Percentiles rank a stretch among this genome's conserved stretches.
Evolutionary conservation across 352 stramenopile species (phyloP).

Genomic region (Hyaloperonospora brassicae): DNA sequence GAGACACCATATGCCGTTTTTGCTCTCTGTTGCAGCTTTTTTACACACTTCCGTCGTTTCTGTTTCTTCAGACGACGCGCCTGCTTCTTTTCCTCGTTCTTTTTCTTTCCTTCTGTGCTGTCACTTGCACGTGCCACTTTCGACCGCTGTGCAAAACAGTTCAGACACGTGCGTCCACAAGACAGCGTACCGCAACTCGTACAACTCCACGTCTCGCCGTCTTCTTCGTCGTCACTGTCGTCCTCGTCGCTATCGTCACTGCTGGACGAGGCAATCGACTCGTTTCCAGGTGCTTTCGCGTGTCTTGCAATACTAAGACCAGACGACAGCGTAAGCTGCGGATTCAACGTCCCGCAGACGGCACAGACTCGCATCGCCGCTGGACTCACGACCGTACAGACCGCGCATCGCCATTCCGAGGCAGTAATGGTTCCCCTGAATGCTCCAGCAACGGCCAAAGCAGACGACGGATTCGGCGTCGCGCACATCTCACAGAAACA

Average conservation of each 20-base stretch:
- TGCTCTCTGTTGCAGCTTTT: conserved; percentile 30
- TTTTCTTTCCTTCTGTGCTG: conserved; percentile 24
- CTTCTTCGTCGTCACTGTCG: conserved; percentile 12
- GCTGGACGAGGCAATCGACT: conserved; percentile 25
- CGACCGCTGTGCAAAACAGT: conserved; percentile 30
- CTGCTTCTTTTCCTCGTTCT: conserved; percentile 26
- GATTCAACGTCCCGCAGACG: conserved; percentile 62
- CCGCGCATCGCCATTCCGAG: conserved; percentile 51
- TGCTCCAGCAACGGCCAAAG: conserved; percentile 4
- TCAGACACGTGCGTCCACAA: conserved; percentile 25
- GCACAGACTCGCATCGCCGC: conserved; percentile 38
- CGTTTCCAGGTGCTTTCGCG: conserved; percentile 15
- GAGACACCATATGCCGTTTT: conserved; percentile 63
- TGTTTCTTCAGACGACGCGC: conserved; percentile 19
- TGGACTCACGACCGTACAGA: conserved; percentile 66
- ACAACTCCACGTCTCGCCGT: conserved; percentile 26
- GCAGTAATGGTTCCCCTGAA: conserved; percentile 4
- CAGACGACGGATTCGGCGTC: conserved; percentile 42
- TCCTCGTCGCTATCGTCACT: conserved; percentile 28
- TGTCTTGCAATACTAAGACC: conserved; percentile 36
- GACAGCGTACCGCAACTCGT: conserved; percentile 22
- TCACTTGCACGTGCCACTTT: conserved; percentile 14
- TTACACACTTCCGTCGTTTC: conserved; percentile 30
- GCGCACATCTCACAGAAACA: conserved; percentile 73
- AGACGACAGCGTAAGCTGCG: conserved; percentile 28